These are phyloP conservation scores for Phalaenopsis hybrid DNA, from an alignment of 116 monocot genomes.

Conservation along the genomic window DNA sequence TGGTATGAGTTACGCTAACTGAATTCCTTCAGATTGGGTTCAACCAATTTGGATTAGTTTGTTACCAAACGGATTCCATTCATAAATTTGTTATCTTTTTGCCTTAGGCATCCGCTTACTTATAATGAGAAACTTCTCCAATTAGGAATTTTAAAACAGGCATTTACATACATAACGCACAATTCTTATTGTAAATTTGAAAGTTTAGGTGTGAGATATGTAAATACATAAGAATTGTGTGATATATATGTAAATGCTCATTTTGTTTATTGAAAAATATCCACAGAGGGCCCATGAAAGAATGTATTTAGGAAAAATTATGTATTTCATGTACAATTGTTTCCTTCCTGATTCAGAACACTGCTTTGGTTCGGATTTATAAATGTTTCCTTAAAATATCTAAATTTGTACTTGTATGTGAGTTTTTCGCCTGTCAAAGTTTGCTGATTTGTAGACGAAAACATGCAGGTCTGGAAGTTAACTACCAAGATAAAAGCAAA, in stretches of 20 bases:
- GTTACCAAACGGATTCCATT: background rate
- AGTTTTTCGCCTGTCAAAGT: background rate
- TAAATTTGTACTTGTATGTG: background rate
- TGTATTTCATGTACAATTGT: background rate
- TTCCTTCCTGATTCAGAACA: background rate
- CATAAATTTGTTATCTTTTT: background rate
- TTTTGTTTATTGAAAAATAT: too few species aligned
- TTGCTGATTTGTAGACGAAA: background rate
- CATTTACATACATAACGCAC: too few species aligned
- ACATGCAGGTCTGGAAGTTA: constrained; percentile 60
- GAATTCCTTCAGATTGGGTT: background rate
- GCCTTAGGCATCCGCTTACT: background rate
- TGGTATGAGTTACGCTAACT: background rate
- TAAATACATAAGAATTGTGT: background rate
- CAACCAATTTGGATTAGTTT: too few species aligned
- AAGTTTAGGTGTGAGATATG: background rate
- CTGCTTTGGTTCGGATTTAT: background rate
- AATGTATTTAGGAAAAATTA: background rate
- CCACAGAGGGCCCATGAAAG: background rate
- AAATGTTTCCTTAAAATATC: background rate
- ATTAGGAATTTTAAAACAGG: background rate
- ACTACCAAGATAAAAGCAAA: constrained; percentile 68
- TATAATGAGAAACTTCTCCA: background rate
- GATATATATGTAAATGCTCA: too few species aligned
- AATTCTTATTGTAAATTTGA: background rate